Percentiles rank a stretch among this genome's conserved stretches.
These are phyloP conservation scores for Aspergillus brasiliensis DNA, from an alignment of 2,329 filamentous ascomycete genomes.

Conservation along the genomic window DNA sequence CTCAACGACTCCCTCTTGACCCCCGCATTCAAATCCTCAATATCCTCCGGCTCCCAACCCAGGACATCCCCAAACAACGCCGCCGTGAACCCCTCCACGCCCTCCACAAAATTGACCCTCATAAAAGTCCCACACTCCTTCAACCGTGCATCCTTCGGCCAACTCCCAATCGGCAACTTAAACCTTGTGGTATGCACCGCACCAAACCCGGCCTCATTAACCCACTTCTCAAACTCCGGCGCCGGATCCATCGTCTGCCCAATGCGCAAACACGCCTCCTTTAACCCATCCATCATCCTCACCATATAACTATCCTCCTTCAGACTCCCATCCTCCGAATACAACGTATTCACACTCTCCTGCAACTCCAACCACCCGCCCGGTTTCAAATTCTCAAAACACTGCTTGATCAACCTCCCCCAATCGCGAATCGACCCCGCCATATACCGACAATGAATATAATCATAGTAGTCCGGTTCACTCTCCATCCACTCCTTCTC, in stretches of 20 bases:
- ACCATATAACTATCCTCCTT: slow-evolving; percentile 12
- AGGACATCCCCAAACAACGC: slow-evolving; percentile 17
- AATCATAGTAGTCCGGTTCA: slow-evolving; percentile 35
- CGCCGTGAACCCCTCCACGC: slow-evolving; percentile 20
- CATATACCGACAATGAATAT: slow-evolving; percentile 37
- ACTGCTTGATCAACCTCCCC: slow-evolving; percentile 20
- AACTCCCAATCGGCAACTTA: slow-evolving; percentile 17
- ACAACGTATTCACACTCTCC: slow-evolving; percentile 15
- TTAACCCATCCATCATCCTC: slow-evolving; percentile 20
- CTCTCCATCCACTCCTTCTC: slow-evolving; percentile 33
- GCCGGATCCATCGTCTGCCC: slow-evolving; percentile 22
- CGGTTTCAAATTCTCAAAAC: slow-evolving; percentile 14
- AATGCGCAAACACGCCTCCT: slow-evolving; percentile 12
- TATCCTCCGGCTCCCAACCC: slow-evolving; percentile 16
- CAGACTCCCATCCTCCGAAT: slow-evolving; percentile 18
- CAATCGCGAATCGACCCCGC: slow-evolving; percentile 35
- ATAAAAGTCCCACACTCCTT: slow-evolving; percentile 21
- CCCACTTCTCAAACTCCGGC: slow-evolving; percentile 16
- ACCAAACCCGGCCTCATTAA: slow-evolving; percentile 15
- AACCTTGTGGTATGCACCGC: slow-evolving; percentile 9
- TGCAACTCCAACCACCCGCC: slow-evolving; percentile 22
- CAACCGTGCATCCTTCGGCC: slow-evolving; percentile 18
- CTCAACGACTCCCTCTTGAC: slow-evolving; percentile 16
- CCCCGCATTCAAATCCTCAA: slow-evolving; percentile 15
- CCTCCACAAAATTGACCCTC: slow-evolving; percentile 19